Evolutionary conservation across 2,329 filamentous ascomycete genomes (phyloP), one percentile per base, ranked within the genome.

Genomic region (Dactylonectria macrodidyma): DNA sequence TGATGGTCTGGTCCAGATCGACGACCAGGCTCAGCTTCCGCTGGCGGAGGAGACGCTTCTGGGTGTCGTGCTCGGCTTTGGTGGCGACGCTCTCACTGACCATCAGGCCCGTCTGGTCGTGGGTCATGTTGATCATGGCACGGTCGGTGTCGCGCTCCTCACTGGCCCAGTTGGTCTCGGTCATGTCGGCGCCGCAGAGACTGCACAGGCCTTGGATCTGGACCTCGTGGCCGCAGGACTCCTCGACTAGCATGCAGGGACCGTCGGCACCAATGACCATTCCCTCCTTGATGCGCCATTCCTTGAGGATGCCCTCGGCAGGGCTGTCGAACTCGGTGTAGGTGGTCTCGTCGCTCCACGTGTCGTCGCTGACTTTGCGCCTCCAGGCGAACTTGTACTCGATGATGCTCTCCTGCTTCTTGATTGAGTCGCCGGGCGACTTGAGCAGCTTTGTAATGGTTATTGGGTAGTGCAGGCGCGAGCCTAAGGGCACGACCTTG

Each of bases 1-100:
- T 99, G 76, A 99, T 96, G 65, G 96, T 99, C 84, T 98, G 95
- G 79, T 99, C 96, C 62, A 99, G 86, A 86, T 99, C 96, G 74
- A 99, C 96, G 30, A 99, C 96, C 51, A 99, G 87, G 52, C 93
- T 97, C 51, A 99, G 88, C 83, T 97, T 97, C 73, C 92, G 90
- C 69, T 92, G 89, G 66, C 91, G 87, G 50, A 99, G 85, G 48
- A 99, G 86, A 22, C 95, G 91, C 68, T 91, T 89, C 84, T 98
- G 97, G 14, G 94, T 89, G 74, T 97, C 93, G 78, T 95, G 91
- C 81, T 98, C 95, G 65, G 93, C 92, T 72, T 90, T 91, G 56
- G 89, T 89, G 14, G 96, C 96, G 78, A 97, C 93, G 66, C 88
- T 88, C 75, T 91, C 87, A 81, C 95, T 98, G 75, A 99, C 94